Base-by-base conservation (phyloP, 768 basidiomycete species). In the Mycena alexandri region DNA sequence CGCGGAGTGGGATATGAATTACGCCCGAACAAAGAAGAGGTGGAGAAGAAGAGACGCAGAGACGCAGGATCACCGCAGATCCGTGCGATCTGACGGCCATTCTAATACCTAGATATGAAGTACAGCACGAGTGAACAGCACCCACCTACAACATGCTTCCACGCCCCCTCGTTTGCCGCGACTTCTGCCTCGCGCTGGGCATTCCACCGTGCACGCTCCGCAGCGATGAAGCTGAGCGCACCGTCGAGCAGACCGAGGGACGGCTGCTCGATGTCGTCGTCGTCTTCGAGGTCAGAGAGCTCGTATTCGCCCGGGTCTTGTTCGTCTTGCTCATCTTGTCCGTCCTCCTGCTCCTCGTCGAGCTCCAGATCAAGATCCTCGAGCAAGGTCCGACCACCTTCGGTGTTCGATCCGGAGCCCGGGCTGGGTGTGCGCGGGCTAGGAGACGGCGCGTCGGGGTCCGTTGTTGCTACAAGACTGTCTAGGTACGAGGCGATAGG, bases 221-320 rank as follows among this genome's bases (percentile, higher is more conserved):
- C 87, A 47, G 89, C 90, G 55, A 93, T 83, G 67, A 93, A 94
- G n/a, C 85, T 86, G 16, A 94, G 82, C 0, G 90, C 91, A 65
- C 89, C 88, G 64, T 91, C 91, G 17, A 94, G 84, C 58, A 87
- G 86, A 0, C 93, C 93, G 16, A 94, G 78, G 3, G 90, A 92
- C 0, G 93, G 92, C 51, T 86, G 83, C 29, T 80, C 81, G 17
- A 74, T 56, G 13, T 71, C 65, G 22, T 83, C 81, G 3, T 72
- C 67, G 29, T 71, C 76, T 57, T 74, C 73, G 19, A 74, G 62
- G 25, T 71, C 70, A 17, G 70, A 71, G 8, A 68, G 70, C 63
- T 71, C 70, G 22, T 71, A 71, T 41, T 68, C 70, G 63, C 61
- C 70, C 41, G 69, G 10, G 13, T 65, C 38, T 14, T 38, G 11